Evolutionary conservation across 257 asterid species (phyloP).

Genomic region (Cinchona pubescens): DNA sequence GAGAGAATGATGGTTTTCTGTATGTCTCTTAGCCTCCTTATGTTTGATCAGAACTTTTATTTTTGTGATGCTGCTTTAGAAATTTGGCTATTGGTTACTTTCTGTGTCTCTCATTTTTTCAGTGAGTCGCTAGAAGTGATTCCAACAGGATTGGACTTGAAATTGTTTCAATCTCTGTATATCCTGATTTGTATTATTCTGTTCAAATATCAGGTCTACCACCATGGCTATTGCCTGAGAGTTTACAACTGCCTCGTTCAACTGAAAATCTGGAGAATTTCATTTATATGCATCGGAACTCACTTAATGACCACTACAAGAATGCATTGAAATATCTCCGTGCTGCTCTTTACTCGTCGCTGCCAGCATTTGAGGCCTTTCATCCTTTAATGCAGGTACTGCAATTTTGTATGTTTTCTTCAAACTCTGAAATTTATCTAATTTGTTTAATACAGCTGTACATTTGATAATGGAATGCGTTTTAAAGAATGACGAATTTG

Average conservation of each 20-base stretch:
- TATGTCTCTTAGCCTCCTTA: too few relatives aligned
- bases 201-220: slow-evolving; percentile 55
- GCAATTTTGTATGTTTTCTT: background rate
- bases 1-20: too few relatives aligned
- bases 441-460: background rate
- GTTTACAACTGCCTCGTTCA: slow-evolving; percentile 51
- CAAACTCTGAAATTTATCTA: background rate
- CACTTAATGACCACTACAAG: slow-evolving; percentile 47
- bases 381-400: slow-evolving; percentile 87
- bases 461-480: background rate
- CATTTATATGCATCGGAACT: slow-evolving; percentile 39
- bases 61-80: too few relatives aligned
- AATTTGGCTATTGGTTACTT: too few relatives aligned
- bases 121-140: background rate
- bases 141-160: background rate
- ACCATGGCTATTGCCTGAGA: slow-evolving; percentile 82
- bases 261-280: slow-evolving; percentile 55
- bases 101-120: background rate
- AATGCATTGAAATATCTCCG: slow-evolving; percentile 59
- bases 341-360: slow-evolving; percentile 53
- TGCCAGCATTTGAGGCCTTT: slow-evolving; percentile 69
- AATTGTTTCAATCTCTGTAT: too few relatives aligned
- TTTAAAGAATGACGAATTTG: background rate
- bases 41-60: too few relatives aligned
- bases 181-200: background rate